phyloP scores from a whole-genome alignment of 2,329 filamentous ascomycete species.

The Apiospora marii region DNA sequence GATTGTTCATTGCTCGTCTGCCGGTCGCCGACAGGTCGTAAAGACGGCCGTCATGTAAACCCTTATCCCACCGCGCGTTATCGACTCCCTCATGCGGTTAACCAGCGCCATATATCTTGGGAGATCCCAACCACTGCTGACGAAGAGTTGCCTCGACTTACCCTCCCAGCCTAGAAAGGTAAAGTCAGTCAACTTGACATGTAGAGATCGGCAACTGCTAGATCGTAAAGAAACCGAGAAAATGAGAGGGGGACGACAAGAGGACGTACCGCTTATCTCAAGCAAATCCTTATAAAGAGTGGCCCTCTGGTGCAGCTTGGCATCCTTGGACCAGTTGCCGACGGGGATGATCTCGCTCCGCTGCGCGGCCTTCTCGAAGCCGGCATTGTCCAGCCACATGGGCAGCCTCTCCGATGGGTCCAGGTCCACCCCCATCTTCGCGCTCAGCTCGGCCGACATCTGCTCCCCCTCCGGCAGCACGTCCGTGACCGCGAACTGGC shows the following conservation, averaged over 20 bases:
- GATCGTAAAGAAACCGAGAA: neutral
- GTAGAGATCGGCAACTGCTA: neutral
- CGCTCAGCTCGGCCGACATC: constrained; percentile 39
- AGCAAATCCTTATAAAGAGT: constrained; percentile 45
- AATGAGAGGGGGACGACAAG: neutral
- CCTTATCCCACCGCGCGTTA: neutral
- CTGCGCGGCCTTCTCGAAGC: constrained; percentile 51
- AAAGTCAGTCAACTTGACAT: neutral
- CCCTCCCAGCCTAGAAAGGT: constrained; percentile 8
- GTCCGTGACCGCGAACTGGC: constrained; percentile 41
- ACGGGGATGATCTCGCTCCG: constrained; percentile 52
- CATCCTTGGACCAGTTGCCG: constrained; percentile 49
- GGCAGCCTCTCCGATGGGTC: constrained; percentile 48
- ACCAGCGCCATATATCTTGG: neutral
- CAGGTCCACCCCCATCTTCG: constrained; percentile 46
- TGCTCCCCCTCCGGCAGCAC: constrained; percentile 46
- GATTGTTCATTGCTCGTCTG: neutral
- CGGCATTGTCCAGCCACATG: constrained; percentile 45
- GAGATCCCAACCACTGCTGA: constrained; percentile 16
- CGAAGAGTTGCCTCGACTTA: constrained; percentile 14
- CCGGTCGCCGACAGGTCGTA: constrained; percentile 6
- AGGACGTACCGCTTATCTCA: constrained; percentile 43
- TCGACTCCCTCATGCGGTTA: neutral
- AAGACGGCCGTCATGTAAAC: constrained; percentile 20
- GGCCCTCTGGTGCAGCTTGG: constrained; percentile 47